phyloP scores from a whole-genome alignment of 1,139 yeast species.

The Zygotorulaspora mrakii region DNA sequence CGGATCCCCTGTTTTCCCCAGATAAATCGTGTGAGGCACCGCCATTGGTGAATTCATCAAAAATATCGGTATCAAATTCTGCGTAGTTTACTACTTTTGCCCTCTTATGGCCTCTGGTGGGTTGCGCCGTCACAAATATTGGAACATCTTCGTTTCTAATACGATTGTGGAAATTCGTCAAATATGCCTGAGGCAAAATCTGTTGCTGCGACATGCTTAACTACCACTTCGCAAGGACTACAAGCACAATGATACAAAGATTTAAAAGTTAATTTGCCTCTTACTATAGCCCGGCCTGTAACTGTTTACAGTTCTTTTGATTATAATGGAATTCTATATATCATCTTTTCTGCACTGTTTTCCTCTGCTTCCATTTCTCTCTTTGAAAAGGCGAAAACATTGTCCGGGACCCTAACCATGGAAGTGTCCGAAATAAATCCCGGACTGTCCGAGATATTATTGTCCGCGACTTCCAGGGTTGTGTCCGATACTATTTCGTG shows the following conservation, averaged over 20 bases:
- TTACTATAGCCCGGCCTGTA: no score
- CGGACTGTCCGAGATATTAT: neutral
- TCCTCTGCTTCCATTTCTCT: no score
- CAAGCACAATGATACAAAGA: no score
- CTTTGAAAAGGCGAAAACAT: no score
- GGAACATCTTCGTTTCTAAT: conserved; percentile 64
- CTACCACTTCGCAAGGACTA: no score
- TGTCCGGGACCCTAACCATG: neutral
- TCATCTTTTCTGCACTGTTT: no score
- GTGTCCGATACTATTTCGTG: no score
- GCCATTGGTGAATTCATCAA: conserved; percentile 48
- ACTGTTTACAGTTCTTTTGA: no score
- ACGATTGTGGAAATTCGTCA: conserved; percentile 66
- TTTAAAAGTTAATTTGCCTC: no score
- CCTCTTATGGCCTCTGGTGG: conserved; percentile 74
- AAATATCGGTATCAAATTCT: conserved; percentile 75
- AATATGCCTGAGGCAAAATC: conserved; percentile 66
- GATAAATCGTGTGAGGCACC: conserved; percentile 11
- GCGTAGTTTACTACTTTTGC: conserved; percentile 78
- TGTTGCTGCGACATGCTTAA: conserved; percentile 21
- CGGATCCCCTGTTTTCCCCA: conserved; percentile 8
- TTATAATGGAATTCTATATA: no score
- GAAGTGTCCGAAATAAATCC: neutral
- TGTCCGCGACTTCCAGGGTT: neutral
- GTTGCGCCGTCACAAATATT: conserved; percentile 66